Conservation (phyloP, 257 asterid genomes). For the Przewalskia tangutica region DNA sequence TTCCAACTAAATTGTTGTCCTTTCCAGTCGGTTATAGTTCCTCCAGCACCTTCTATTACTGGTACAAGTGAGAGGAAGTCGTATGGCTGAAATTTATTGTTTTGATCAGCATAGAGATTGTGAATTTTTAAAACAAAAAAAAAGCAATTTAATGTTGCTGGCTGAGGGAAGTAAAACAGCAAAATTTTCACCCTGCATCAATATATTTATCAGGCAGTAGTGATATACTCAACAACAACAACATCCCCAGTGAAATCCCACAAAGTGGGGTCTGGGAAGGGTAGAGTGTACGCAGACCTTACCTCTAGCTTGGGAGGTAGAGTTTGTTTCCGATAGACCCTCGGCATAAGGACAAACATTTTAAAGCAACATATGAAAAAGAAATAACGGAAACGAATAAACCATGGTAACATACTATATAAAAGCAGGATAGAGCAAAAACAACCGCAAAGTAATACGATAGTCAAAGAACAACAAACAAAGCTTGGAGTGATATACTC, state of each 20-base stretch:
- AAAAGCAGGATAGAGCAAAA: too few species aligned
- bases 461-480: too few species aligned
- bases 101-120: neutral
- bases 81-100: conserved; percentile 56
- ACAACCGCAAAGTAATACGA: too few species aligned
- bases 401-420: too few species aligned
- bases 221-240: neutral
- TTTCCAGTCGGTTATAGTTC: conserved; percentile 78
- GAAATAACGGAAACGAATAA: too few species aligned
- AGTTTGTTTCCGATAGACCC: too few species aligned
- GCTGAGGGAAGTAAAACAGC: neutral
- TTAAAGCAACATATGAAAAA: too few species aligned
- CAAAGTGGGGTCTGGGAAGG: too few species aligned
- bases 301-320: too few species aligned
- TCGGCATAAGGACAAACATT: too few species aligned
- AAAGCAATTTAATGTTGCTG: neutral
- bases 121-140: neutral
- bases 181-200: neutral
- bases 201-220: neutral
- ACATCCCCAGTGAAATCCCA: too few species aligned
- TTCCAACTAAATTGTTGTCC: conserved; percentile 71
- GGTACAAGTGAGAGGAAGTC: conserved; percentile 91
- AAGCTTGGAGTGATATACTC: neutral
- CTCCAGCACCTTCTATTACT: conserved; percentile 95
- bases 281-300: too few species aligned